Evolutionary conservation across 345 rosid species (phyloP).

Genomic region (rapeseed (Brassica napus)): DNA sequence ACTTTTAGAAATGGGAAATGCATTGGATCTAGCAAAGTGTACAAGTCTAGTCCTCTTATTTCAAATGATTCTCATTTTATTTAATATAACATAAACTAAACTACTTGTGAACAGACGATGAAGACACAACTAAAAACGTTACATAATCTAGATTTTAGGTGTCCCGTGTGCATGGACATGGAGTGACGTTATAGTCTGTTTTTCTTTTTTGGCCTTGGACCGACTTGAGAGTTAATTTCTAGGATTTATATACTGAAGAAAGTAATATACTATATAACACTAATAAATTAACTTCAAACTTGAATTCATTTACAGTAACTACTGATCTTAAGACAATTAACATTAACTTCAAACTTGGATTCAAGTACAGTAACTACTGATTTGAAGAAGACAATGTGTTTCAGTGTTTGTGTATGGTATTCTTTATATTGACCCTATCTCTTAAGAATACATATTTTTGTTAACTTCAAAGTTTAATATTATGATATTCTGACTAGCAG

Average conservation of each 20-base stretch:
- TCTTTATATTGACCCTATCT: not conserved
- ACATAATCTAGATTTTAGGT: not conserved
- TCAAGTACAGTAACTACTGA: not conserved
- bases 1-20: not conserved
- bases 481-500: not conserved
- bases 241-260: not conserved
- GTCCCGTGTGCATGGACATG: constrained; percentile 1
- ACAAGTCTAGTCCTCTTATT: constrained; percentile 42
- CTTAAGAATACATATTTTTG: not conserved
- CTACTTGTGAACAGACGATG: not conserved
- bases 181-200: not conserved
- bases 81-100: not conserved
- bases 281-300: not conserved
- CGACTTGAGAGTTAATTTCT: not conserved
- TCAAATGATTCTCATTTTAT: constrained; percentile 45
- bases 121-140: not conserved
- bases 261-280: not conserved
- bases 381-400: not conserved
- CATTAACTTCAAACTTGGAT: not conserved
- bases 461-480: not conserved
- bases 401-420: not conserved
- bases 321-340: not conserved
- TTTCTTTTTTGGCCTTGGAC: not conserved
- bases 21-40: constrained; percentile 51
- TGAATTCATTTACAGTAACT: not conserved